A percentile compares a stretch with the other conserved stretches of the same genome.
Evolutionary conservation across 345 rosid genomes (phyloP).

Genomic region (Ceriops decandra): DNA sequence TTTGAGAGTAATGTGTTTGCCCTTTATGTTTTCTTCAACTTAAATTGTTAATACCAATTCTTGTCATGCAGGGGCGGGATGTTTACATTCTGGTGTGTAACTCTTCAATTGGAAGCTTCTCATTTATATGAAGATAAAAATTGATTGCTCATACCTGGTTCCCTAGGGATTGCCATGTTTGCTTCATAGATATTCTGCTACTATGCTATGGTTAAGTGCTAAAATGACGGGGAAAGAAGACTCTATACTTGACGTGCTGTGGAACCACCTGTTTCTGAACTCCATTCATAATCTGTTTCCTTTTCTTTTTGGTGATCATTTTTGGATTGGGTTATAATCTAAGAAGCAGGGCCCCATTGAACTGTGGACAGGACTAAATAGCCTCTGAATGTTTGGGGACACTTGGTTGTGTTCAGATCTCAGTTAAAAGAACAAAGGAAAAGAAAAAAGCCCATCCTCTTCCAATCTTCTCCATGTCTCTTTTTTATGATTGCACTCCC

Average conservation of each 20-base stretch:
- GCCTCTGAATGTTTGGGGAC: neutral
- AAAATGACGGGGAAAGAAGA: neutral
- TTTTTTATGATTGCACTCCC: neutral
- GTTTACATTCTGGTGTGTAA: conserved; percentile 91
- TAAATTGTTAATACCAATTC: conserved; percentile 13
- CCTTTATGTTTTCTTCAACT: conserved; percentile 14
- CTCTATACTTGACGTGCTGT: no score
- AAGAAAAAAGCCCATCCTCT: neutral
- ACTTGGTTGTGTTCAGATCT: no score
- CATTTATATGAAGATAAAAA: conserved; percentile 16
- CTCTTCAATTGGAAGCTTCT: conserved; percentile 27
- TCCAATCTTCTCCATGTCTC: neutral
- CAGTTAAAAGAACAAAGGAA: neutral
- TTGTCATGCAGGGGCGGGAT: conserved; percentile 86
- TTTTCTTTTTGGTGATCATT: neutral
- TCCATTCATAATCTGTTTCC: no score
- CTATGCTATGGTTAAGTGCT: neutral
- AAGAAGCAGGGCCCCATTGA: neutral
- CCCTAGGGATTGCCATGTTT: neutral
- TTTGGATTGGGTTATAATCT: neutral
- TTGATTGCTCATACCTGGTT: neutral
- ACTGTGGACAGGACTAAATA: neutral
- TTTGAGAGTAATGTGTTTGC: conserved; percentile 3
- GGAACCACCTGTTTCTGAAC: no score
- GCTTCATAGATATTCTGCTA: neutral